Base-by-base conservation (phyloP, 495 filamentous ascomycete species). In the Penicillium bialowiezense region DNA sequence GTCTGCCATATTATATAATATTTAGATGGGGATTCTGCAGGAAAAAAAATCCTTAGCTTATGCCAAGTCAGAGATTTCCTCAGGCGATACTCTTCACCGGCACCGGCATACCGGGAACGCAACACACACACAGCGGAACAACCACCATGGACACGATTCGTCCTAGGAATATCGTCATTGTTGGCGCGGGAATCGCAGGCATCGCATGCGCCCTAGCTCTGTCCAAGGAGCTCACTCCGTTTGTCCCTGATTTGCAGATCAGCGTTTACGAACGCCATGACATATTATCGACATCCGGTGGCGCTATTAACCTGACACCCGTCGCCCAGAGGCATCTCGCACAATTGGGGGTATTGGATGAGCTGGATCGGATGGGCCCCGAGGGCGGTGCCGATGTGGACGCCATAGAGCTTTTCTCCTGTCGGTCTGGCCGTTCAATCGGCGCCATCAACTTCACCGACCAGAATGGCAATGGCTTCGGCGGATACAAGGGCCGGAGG, bases 231-330 rank as follows among this genome's bases (percentile, higher is more conserved):
- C 68, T 78, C 26, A 54, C 67, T 0, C 76, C 75, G 1, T 62
- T 62, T 21, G 67, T 73, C 23, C 67, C 72, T 3, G 63, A 71
- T 12, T 60, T 78, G 17, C 59, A 66, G 15, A 78, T 83, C 49
- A 77, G 69, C 10, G 62, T 85, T 35, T 83, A 72, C 56, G 82
- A 86, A 60, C 71, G 80, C 34, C 75, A 82, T 34, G 68, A 78
- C 14, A 56, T 73, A 4, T 71, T 80, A 10, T 76, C 75, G 3
- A 79, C 79, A 3, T 77, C 82, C 10, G 82, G 82, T 20, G 82
- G 82, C 20, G 78, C 80, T 9, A 75, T 86, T 44, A 84, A 83
- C 62, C 67, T 86, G 15, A 83, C 82, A 1, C 82, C 82, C 2
- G 79, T 80, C 21, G 81, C 82, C 3, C 71, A 85, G 19, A 69